phyloP scores from a whole-genome alignment of 2,329 filamentous ascomycete genomes.

The Penicillium palitans region DNA sequence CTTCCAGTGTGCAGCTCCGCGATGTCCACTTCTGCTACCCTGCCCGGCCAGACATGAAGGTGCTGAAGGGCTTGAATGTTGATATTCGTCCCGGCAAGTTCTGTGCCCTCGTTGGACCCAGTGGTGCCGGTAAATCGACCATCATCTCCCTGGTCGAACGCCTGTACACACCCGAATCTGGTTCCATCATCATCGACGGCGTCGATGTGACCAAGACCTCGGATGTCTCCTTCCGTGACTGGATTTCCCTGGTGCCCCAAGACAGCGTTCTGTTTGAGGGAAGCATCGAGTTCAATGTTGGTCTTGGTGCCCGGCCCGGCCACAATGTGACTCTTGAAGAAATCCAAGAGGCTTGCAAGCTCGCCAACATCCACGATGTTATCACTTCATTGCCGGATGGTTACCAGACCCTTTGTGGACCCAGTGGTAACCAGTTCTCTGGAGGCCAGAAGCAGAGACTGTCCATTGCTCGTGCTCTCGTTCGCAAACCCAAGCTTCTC shows the following conservation, averaged over 20 bases:
- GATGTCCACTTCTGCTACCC: constrained; percentile 67
- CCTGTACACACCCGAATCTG: constrained; percentile 55
- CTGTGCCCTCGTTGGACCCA: constrained; percentile 64
- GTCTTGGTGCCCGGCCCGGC: constrained; percentile 52
- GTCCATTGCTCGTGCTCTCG: constrained; percentile 59
- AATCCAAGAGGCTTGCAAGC: constrained; percentile 64
- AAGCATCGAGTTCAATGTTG: constrained; percentile 50
- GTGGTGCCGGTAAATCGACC: constrained; percentile 67
- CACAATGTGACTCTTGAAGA: constrained; percentile 59
- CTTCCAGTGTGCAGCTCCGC: constrained; percentile 54
- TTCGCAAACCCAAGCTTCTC: constrained; percentile 55
- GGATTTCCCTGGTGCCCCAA: constrained; percentile 51
- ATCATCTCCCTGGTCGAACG: constrained; percentile 59
- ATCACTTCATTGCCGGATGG: constrained; percentile 63
- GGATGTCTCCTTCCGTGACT: constrained; percentile 44
- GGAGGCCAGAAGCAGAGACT: constrained; percentile 61
- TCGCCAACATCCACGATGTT: constrained; percentile 70
- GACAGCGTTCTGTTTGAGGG: constrained; percentile 52
- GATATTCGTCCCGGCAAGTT: constrained; percentile 49
- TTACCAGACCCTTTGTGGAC: constrained; percentile 55
- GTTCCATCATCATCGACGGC: constrained; percentile 55
- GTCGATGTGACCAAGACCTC: constrained; percentile 46
- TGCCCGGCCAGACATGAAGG: constrained; percentile 59
- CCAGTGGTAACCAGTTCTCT: constrained; percentile 53
- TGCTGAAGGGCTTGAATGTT: constrained; percentile 59